Base-by-base conservation (phyloP, 2,329 filamentous ascomycete genomes). In the Penicillium sp. region DNA sequence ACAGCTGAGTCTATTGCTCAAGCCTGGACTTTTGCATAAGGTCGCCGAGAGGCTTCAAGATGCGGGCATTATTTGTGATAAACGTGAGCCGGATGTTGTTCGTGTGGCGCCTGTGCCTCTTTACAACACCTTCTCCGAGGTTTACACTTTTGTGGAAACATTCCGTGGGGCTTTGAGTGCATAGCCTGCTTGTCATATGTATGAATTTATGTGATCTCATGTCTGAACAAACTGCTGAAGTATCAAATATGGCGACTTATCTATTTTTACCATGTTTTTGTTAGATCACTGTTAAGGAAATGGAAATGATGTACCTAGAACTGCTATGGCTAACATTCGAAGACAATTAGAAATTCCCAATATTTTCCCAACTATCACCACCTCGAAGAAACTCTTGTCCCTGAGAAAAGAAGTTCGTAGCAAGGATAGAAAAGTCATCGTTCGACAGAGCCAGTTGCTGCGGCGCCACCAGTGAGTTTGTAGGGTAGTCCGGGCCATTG, bases 71-170 rank as follows among this genome's bases (percentile, higher is more conserved):
- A 83, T 95, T 3, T 87, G 89, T 47, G 92, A 96, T 69, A 90
- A 93, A 81, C 80, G 91, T 55, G 90, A 90, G 74, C 91, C 92
- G 1, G 87, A 91, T 69, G 91, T 96, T 19, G 87, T 96, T 35
- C 81, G 91, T 3, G 86, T 95, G 0, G 90, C 91, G 1, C 91
- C 92, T 1, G 87, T 88, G 48, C 91, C 92, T 3, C 73, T 96
- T 62, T 96, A 96, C 74, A 93, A 93, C 69, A 86, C 83, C 1
- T 96, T 89, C 71, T 81, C 82, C 58, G 91, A 96, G 69, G 86
- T 91, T 3, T 85, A 75, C 75, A 70, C 67, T 6, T 90, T 90
- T 69, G 72, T 73, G 31, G 55, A 71, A 52, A 63, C 68, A 22
- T 68, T 75, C 46, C 72, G 68, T 59, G 61, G 60, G n/a, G 71